Percentiles rank a stretch among this genome's conserved stretches.
Conservation (phyloP, 768 basidiomycete genomes). For the Dentipellis sp. region DNA sequence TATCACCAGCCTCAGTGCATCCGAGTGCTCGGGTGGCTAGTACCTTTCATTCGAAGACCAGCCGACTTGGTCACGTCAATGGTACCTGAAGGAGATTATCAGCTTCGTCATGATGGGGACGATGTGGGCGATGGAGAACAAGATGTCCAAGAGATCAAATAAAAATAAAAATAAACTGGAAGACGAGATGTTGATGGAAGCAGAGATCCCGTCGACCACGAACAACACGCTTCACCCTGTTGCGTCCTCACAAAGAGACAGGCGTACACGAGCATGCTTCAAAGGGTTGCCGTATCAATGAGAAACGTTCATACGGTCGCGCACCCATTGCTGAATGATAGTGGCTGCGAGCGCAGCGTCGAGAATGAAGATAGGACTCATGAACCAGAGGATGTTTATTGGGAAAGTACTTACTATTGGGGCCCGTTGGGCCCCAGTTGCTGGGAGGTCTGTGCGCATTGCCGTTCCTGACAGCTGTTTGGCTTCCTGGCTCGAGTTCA, state of each 20-base stretch:
- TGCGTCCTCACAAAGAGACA: constrained; percentile 29
- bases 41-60: not conserved
- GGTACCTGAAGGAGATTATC: constrained; percentile 5
- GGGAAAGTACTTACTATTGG: constrained; percentile 24
- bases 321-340: constrained; percentile 40
- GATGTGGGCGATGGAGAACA: constrained; percentile 19
- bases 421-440: not conserved
- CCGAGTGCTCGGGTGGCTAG: constrained; percentile 8
- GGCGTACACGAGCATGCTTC: constrained; percentile 31
- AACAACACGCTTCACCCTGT: constrained; percentile 29
- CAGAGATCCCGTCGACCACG: constrained; percentile 34
- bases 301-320: constrained; percentile 23
- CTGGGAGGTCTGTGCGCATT: not conserved
- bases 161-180: constrained; percentile 45
- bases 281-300: constrained; percentile 18
- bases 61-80: constrained; percentile 4
- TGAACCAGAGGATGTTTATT: constrained; percentile 35
- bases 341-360: constrained; percentile 34
- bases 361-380: constrained; percentile 27
- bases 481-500: no score
- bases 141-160: constrained; percentile 35
- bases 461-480: no score
- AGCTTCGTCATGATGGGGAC: constrained; percentile 2
- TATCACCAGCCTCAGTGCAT: no score
- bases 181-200: constrained; percentile 38